phyloP scores from a whole-genome alignment of 2,329 filamentous ascomycete genomes.

The Botrytis paeoniae region DNA sequence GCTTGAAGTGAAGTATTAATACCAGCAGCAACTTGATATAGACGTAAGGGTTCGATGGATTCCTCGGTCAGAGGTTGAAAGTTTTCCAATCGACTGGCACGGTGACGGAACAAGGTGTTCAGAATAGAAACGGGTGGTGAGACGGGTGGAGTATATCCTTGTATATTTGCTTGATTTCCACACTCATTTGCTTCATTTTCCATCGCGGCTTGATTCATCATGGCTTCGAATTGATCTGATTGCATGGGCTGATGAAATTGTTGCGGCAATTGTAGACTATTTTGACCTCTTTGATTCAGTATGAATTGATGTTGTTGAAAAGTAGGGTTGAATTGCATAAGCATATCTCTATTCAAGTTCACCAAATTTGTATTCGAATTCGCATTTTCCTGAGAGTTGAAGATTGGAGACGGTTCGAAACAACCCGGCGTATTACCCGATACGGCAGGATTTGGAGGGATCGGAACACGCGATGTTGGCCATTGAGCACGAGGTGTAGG shows the following conservation, averaged over 20 bases:
- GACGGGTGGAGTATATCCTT: background rate
- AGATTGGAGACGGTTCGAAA: background rate
- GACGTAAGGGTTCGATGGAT: background rate
- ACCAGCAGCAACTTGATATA: background rate
- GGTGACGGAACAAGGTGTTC: background rate
- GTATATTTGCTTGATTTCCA: background rate
- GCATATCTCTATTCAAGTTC: background rate
- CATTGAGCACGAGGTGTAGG: background rate
- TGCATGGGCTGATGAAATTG: background rate
- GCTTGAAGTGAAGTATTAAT: background rate
- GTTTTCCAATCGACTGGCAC: background rate
- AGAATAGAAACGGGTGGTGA: too few species aligned
- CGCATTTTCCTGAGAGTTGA: background rate
- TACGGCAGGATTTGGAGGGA: constrained; percentile 2
- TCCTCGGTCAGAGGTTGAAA: background rate
- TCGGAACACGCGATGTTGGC: background rate
- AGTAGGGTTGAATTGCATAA: background rate
- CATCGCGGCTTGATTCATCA: background rate
- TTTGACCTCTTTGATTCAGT: background rate
- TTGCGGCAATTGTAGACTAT: background rate
- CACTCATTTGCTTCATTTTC: background rate
- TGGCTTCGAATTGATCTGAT: background rate
- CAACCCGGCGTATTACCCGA: background rate
- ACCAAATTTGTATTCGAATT: background rate
- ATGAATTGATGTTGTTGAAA: background rate